Evolutionary conservation across 2,329 filamentous ascomycete species (phyloP), one percentile per base, ranked within the genome.

Genomic region (Botrytis fragariae): DNA sequence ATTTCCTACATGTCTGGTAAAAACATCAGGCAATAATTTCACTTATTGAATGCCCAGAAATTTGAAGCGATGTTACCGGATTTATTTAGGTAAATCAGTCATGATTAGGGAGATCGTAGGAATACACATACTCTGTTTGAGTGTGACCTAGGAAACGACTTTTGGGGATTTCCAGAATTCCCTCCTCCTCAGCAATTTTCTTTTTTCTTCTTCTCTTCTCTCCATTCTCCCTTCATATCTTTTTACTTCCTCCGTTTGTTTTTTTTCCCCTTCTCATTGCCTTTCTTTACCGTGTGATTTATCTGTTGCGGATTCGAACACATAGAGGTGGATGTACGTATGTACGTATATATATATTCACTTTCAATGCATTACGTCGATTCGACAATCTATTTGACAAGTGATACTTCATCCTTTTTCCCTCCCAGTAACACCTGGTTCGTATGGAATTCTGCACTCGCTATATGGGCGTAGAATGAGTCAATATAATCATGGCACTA

Each of bases 351-450:
- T 16, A 29, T n/a, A 10, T n/a, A 1, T 57, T 29, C 51, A 29
- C 51, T 29, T 2, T 29, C 25, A 9, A 18, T n/a, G 2, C 51
- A 9, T 16, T 57, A 57, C n/a, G 18, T 29, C 14, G n/a, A 9
- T 57, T 57, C n/a, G n/a, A 57, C 6, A 29, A 29, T 8, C n/a
- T 18, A 3, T 29, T 18, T 29, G n/a, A 18, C 6, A 29, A 29
- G n/a, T 18, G 6, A 57, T 3, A 57, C 14, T 57, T 57, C 16
- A 29, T 29, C 0, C 3, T 8, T 29, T 18, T 29, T 2, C 5
- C 1, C 6, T 32, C 0, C 0, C 14, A 57, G 3, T 57, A 1
- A 29, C 14, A 18, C 5, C 6, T 57, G 14, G 14, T 57, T 8
- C 12, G 3, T 29, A 8, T 18, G 7, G 14, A 6, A 29, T 29